phyloP scores from a whole-genome alignment of 345 rosid genomes.

The Heritiera fomes region DNA sequence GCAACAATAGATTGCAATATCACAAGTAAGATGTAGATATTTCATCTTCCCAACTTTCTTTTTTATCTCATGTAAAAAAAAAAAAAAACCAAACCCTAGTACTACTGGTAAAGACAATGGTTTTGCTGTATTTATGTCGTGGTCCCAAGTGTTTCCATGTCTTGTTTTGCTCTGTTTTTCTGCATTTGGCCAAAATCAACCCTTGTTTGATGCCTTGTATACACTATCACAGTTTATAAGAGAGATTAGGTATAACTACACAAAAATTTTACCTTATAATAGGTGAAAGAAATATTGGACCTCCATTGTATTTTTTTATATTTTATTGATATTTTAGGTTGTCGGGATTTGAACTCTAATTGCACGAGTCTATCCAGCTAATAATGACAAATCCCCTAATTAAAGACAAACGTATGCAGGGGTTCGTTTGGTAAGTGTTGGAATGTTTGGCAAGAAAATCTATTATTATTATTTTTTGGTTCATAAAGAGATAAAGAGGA shows the following conservation, averaged over 20 bases:
- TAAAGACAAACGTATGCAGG: no score
- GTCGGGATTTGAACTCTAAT: no score
- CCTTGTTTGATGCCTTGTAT: background rate
- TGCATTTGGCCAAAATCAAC: background rate
- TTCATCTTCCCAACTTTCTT: background rate
- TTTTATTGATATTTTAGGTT: no score
- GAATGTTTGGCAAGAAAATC: background rate
- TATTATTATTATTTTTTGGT: no score
- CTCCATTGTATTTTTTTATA: background rate
- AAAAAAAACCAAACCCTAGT: background rate
- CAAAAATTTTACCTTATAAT: background rate
- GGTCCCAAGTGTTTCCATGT: slow-evolving; percentile 21
- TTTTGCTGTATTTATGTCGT: background rate
- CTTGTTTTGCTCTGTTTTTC: background rate
- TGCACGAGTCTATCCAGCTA: no score
- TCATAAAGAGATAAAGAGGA: no score
- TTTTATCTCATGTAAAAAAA: background rate
- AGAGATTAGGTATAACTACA: background rate
- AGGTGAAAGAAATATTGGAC: background rate
- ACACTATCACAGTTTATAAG: background rate
- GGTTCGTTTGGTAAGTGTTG: background rate
- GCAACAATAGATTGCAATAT: no score
- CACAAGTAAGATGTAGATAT: no score
- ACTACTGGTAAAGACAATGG: background rate
- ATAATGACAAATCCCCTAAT: no score